Evolutionary conservation across 2,329 filamentous ascomycete genomes (phyloP), one percentile per base, ranked within the genome.

Genomic region (Trichoderma guizhouense): DNA sequence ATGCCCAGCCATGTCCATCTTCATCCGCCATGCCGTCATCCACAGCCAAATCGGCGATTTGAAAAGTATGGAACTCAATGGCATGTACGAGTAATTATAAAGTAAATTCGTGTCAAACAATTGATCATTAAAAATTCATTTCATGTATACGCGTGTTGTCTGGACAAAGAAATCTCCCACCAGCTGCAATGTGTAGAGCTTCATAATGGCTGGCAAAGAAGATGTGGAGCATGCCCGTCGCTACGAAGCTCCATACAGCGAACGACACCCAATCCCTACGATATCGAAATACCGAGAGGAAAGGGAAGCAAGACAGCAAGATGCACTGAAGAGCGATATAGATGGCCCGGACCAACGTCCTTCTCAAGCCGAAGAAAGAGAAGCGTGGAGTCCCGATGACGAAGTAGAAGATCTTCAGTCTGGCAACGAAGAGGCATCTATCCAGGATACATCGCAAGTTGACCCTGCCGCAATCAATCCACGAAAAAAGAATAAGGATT

Each of bases 231-330:
- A 84, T 26, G 76, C 76, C 28, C 79, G 79, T 58, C 79, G 82
- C 70, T 82, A 83, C 70, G 78, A 80, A 36, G 78, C 79, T 57
- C 83, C 83, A 3, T 85, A 85, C 74, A 83, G 80, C 65, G 81
- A 81, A 43, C 79, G 78, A 12, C 80, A 83, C 73, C 84, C 83
- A 4, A 82, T 86, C 34, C 86, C 86, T 8, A 88, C 85, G 32
- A 80, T 87, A 58, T 83, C 84, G 55, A 83, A 81, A 61, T 87
- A 87, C 72, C 79, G 82, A 28, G 82, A 87, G 72, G 84, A 86
- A 64, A 81, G 81, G 57, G 83, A 78, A 36, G 82, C 84, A 58
- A 79, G 86, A n/a, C 82, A 82, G 66, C 78, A 82, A 65, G 79
- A 84, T 62, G 77, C 82, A 8, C 74, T 83, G 39, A 76, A 80